Base-by-base conservation (phyloP, 306 rosid species). In the Cicer yamashitae region DNA sequence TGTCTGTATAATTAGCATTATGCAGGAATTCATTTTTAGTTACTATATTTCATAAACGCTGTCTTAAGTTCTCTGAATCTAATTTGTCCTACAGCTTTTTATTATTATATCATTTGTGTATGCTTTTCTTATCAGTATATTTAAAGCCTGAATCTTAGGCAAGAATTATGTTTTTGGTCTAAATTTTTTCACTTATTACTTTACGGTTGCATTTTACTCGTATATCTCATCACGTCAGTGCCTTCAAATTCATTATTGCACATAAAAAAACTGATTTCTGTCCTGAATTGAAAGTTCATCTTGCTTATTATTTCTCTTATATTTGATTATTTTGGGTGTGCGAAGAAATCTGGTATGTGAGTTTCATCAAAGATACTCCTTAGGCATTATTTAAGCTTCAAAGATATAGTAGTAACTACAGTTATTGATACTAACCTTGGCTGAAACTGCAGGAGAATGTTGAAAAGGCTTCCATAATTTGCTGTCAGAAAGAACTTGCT, bases 381-480 rank as follows among this genome's bases (percentile, higher is more conserved):
- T 38, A 56, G 39, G 46, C 64, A 66, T 44, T 14, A 13, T 67
- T 50, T 50, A 50, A 25, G 48, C 51, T 59, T 50, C 5, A 60
- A 46, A 60, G 34, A 41, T 30, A 25, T 14, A 40, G 38, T 74
- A 60, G 53, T 50, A 67, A 57, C 50, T 40, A 73, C 48, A 47
- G 38, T 70, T 58, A 62, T 80, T 81, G 50, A 76, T 68, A 77
- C 75, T 25, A 64, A 43, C 48, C 53, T 14, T 73, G 73, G 75
- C 65, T 61, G 81, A 78, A 79, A 81, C 77, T 87, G 88, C 91
- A 93, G 98, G 94, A 83, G 14, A 78, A 71, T 53, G 67, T 65
- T 67, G 80, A 67, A 71, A 93, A 93, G 81, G 97, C 98, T 83
- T 87, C 97, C 20, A 79, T 88, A 77, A 82, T 91, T 71, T 93